Conservation (phyloP, 148 eudicot species). For the Bassia scoparia region DNA sequence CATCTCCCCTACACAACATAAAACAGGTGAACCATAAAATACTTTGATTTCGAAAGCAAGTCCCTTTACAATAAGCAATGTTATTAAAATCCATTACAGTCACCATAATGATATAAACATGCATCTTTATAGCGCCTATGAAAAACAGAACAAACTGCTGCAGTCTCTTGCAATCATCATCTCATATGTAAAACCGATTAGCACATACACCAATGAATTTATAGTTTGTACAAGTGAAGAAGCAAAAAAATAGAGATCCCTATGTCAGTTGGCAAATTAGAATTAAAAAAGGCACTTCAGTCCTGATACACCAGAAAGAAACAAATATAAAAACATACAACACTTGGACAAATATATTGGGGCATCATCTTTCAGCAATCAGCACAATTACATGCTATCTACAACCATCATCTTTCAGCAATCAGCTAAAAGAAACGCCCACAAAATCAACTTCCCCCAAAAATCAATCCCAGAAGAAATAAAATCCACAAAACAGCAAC, state of each 20-base stretch:
- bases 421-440: no score
- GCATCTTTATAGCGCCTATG: not conserved
- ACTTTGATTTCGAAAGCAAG: not conserved
- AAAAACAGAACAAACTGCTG: not conserved
- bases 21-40: constrained; percentile 8
- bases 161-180: not conserved
- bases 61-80: not conserved
- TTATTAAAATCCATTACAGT: not conserved
- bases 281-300: not conserved
- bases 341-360: not conserved
- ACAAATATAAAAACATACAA: not conserved
- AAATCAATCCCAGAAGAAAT: no score
- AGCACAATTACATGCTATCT: not conserved
- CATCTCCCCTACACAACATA: constrained; percentile 72
- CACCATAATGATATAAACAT: not conserved
- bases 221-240: not conserved
- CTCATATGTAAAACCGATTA: not conserved
- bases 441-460: no score
- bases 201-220: not conserved
- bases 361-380: constrained; percentile 1
- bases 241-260: not conserved
- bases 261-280: not conserved
- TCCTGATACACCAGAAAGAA: not conserved
- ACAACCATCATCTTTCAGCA: no score
- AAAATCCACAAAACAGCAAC: no score